Evolutionary conservation across 768 basidiomycete species (phyloP), one percentile per base, ranked within the genome.

Genomic region (Mycena alexandri): DNA sequence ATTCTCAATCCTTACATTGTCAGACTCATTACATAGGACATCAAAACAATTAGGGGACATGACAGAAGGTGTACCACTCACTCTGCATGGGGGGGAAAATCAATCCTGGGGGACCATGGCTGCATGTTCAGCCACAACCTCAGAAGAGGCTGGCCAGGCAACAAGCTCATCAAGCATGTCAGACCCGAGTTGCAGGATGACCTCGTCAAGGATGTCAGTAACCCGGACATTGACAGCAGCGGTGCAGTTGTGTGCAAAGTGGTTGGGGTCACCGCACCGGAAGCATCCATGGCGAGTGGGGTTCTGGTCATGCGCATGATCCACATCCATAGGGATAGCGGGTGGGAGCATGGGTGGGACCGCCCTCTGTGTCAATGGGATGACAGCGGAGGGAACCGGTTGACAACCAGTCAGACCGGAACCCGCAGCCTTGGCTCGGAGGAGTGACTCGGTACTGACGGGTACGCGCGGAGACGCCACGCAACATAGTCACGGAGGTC

Each of bases 151-250:
- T 5, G 34, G 3, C 5, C 52, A 36, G 9, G 52, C 34, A 3
- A 53, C 52, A 10, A 55, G 54, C 36, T 42, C 54, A 1, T 55
- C 54, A 2, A 55, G 36, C 54, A 55, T 41, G 36, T 55, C 54
- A 3, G 5, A 36, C 1, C 54, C 54, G 8, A 55, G 54, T 11
- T 55, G 54, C n/a, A 9, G 38, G 54, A 55, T 55, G 8, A 55
- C 54, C 19, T 42, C 54, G 36, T 55, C n/a, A 11, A 55, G 54
- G n/a, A 55, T 17, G 21, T 55, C 54, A 19, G n/a, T 13, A 11
- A 12, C 8, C 10, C 52, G 21, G 34, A 53, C 52, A n/a, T 53
- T 29, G 19, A 34, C 52, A 3, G 33, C 29, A n/a, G 52, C 19
- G 12, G 29, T 9, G 34, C 8, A 38, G 29, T 54, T 19, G 5